Evolutionary conservation across 345 rosid species (phyloP).

Genomic region (Linum lewisii): DNA sequence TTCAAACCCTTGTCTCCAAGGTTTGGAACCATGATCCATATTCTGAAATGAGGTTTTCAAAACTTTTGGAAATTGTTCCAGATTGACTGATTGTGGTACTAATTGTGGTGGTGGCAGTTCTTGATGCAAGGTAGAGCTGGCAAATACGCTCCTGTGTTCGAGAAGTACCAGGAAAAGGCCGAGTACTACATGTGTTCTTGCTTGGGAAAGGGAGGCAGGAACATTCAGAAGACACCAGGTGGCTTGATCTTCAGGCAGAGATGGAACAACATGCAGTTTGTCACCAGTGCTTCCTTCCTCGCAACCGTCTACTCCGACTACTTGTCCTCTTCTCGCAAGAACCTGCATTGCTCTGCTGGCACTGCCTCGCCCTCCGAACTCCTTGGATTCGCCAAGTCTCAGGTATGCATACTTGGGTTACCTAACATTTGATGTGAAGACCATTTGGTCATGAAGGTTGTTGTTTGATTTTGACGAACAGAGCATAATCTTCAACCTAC

Average conservation of each 20-base stretch:
- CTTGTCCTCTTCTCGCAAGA: conserved; percentile 46
- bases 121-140: conserved; percentile 25
- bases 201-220: conserved; percentile 23
- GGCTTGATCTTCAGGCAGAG: conserved; percentile 28
- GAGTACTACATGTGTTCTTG: conserved; percentile 31
- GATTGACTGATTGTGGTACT: neutral
- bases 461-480: too few species aligned
- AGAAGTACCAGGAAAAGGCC: conserved; percentile 31
- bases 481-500: too few species aligned
- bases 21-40: conserved; percentile 8
- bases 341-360: conserved; percentile 14
- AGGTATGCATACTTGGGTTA: too few species aligned
- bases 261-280: conserved; percentile 29
- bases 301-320: conserved; percentile 26
- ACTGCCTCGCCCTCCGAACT: conserved; percentile 30
- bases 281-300: conserved; percentile 20
- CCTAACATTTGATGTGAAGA: too few species aligned
- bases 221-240: conserved; percentile 38
- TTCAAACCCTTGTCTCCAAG: conserved; percentile 29
- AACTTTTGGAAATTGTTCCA: neutral
- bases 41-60: neutral
- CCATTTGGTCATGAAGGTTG: too few species aligned
- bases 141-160: conserved; percentile 29
- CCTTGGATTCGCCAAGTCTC: neutral
- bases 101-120: conserved; percentile 14